Conservation (phyloP, 1,284 basidiomycete species). For the Malassezia pachydermatis region DNA sequence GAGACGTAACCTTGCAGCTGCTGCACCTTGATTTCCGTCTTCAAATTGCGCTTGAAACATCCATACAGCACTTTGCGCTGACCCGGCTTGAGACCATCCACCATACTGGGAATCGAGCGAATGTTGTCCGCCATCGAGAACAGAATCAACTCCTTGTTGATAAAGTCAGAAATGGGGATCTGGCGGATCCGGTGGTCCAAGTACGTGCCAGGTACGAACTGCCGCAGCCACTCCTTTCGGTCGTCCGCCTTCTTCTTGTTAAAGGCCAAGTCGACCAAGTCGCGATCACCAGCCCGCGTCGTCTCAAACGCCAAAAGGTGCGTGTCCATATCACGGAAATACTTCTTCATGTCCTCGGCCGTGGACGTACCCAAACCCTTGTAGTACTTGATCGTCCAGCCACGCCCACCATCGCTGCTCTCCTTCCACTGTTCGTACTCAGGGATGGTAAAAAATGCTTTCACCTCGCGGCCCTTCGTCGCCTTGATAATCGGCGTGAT, state of each 20-base stretch:
- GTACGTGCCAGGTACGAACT: constrained; percentile 93
- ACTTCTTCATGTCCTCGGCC: constrained; percentile 77
- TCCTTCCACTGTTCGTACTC: constrained; percentile 91
- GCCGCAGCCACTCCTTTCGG: constrained; percentile 93
- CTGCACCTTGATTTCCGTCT: constrained; percentile 87
- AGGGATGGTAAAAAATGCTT: constrained; percentile 92
- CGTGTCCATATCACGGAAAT: constrained; percentile 82
- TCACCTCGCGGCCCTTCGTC: constrained; percentile 67
- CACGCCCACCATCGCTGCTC: constrained; percentile 65
- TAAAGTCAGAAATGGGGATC: constrained; percentile 84
- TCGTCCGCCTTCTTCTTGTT: constrained; percentile 99
- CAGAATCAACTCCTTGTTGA: constrained; percentile 94
- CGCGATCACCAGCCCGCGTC: constrained; percentile 69
- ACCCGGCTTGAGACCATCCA: constrained; percentile 96
- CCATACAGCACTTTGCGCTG: constrained; percentile 93
- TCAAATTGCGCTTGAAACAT: constrained; percentile 88
- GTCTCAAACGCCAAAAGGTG: constrained; percentile 87
- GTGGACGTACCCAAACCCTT: constrained; percentile 97
- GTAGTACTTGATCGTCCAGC: constrained; percentile 62
- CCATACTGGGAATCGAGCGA: constrained; percentile 74
- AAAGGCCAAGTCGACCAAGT: constrained; percentile 92
- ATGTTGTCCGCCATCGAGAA: constrained; percentile 99
- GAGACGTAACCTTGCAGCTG: constrained; percentile 90
- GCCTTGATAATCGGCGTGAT: constrained; percentile 90
- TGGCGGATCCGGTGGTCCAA: constrained; percentile 79